These are phyloP conservation scores for Suillus subaureus DNA, from an alignment of 768 basidiomycete species.

Conservation along the genomic window DNA sequence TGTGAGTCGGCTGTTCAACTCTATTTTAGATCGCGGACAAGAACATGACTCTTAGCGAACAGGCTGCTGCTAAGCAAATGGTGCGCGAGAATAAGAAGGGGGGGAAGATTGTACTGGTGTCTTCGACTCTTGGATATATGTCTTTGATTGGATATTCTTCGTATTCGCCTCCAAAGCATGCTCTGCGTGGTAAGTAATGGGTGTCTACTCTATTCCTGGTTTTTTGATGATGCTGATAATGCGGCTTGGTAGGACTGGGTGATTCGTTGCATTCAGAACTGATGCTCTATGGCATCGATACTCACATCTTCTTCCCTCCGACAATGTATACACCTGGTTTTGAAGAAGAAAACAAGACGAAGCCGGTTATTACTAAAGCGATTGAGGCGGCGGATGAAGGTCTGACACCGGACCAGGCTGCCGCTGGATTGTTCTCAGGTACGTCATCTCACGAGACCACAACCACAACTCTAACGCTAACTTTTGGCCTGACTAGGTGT, in stretches of 20 bases:
- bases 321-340: constrained; percentile 82
- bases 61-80: constrained; percentile 74
- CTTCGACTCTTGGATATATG: constrained; percentile 75
- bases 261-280: constrained; percentile 83
- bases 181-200: constrained; percentile 64
- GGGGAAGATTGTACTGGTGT: constrained; percentile 77
- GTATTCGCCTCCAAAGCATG: constrained; percentile 86
- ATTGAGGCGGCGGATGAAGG: constrained; percentile 78
- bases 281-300: constrained; percentile 71
- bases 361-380: constrained; percentile 72
- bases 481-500: constrained; percentile 49
- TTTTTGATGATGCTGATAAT: not conserved
- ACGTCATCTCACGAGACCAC: constrained; percentile 13
- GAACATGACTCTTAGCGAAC: not conserved
- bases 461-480: not conserved
- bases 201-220: too few species aligned
- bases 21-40: not conserved
- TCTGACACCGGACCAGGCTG: constrained; percentile 63
- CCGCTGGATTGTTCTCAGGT: constrained; percentile 62
- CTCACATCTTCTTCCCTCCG: constrained; percentile 82
- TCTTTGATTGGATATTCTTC: constrained; percentile 76
- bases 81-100: constrained; percentile 56
- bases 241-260: constrained; percentile 61
- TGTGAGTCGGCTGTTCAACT: constrained; percentile 36
- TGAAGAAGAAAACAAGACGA: constrained; percentile 73